These are phyloP conservation scores for Gracilaria vermiculophylla DNA, from an alignment of 23 red algal species.

Conservation along the genomic window DNA sequence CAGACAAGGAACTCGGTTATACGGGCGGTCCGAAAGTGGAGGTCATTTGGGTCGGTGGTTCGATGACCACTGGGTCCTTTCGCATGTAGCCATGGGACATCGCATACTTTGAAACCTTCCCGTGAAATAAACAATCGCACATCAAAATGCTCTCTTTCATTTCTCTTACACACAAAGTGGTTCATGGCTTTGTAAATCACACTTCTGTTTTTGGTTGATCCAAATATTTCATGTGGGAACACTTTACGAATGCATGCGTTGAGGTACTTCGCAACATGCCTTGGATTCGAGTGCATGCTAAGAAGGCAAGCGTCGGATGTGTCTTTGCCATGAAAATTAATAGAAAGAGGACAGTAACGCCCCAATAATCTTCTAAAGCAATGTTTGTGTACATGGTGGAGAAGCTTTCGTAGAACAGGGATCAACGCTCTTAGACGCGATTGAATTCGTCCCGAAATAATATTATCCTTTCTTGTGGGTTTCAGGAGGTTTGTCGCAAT, in stretches of 20 bases:
- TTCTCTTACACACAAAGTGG: conserved; percentile 28
- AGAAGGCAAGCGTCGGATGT: conserved; percentile 17
- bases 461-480: background rate
- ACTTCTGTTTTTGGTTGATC: conserved; percentile 37
- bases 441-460: background rate
- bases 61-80: conserved; percentile 20
- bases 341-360: conserved; percentile 10
- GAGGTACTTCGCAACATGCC: conserved; percentile 36
- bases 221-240: conserved; percentile 26
- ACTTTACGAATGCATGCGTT: conserved; percentile 13
- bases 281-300: conserved; percentile 27
- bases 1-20: conserved; percentile 38
- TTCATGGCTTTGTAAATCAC: conserved; percentile 17
- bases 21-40: conserved; percentile 16
- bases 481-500: background rate
- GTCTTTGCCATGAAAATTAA: background rate
- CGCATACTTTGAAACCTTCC: conserved; percentile 5
- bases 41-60: conserved; percentile 41
- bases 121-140: background rate
- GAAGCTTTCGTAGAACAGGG: conserved; percentile 16
- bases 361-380: conserved; percentile 47
- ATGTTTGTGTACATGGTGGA: background rate
- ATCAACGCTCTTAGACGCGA: background rate
- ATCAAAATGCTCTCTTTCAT: conserved; percentile 23
- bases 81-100: conserved; percentile 51